Base-by-base conservation (phyloP, 345 rosid genomes). In the Lepidium africanum region DNA sequence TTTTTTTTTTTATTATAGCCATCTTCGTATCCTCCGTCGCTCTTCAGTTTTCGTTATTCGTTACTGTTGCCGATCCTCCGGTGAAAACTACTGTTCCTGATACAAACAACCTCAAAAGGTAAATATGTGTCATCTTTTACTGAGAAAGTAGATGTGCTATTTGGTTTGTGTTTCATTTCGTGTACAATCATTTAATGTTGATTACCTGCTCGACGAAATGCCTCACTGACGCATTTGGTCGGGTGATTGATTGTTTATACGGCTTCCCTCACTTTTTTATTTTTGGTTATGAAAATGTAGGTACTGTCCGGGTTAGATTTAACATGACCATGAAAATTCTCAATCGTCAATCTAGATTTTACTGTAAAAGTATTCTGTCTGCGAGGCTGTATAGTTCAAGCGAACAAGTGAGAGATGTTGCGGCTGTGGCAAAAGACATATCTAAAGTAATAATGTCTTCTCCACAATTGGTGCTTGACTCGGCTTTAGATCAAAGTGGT, bases 401-500 rank as follows among this genome's bases (percentile, higher is more conserved):
- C 14, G 85, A 76, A 67, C 58, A 76, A 71, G 67, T 10, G 1
- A 69, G 17, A 7, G 89, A 87, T n/a, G 67, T 67, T 69, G 10
- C 55, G 6, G 91, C 80, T 36, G 59, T 80, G 21, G 55, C 77
- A 2, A 78, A 76, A 42, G 74, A 55, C 36, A 75, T 88, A 58
- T 84, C 85, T 63, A 85, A 86, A 71, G 78, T 90, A 36, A 67
- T 92, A 90, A 80, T 87, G 81, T 84, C 90, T 33, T 81, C 87
- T 10, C 86, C 93, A 0, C 66, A 79, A 3, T 47, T 51, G 5
- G 83, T 85, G 25, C 90, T 92, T 47, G 84, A 88, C 27, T 73
- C 98, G n/a, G 89, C 83, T 41, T 83, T 92, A 35, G 81, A 82
- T 62, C 96, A 92, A 81, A 77, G 80, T 37, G 88, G 96, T 16